These are phyloP conservation scores for Lepiota brunneoincarnata DNA, from an alignment of 768 basidiomycete species.

Conservation along the genomic window DNA sequence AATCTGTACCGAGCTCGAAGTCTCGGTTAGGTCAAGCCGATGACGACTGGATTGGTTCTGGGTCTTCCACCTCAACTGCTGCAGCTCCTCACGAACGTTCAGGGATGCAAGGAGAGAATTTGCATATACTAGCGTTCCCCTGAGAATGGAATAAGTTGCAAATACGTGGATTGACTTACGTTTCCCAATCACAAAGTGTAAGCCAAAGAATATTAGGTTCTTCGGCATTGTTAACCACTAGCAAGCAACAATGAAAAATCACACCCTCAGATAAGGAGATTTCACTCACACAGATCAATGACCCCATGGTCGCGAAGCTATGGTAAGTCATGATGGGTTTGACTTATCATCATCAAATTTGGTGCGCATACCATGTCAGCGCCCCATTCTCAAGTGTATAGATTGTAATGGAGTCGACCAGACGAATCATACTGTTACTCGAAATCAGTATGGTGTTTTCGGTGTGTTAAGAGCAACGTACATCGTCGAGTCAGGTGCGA, in stretches of 20 bases:
- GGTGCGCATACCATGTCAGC: conserved; percentile 38
- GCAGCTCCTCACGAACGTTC: conserved; percentile 7
- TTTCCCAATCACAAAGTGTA: conserved; percentile 48
- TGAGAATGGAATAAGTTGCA: neutral
- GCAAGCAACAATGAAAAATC: no score
- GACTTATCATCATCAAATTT: neutral
- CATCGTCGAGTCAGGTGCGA: conserved; percentile 30
- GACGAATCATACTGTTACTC: conserved; percentile 37
- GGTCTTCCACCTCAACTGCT: conserved; percentile 4
- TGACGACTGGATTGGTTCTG: neutral
- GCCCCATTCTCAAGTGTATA: conserved; percentile 55
- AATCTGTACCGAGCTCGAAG: neutral
- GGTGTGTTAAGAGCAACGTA: neutral
- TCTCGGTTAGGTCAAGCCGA: neutral
- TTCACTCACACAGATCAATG: conserved; percentile 38
- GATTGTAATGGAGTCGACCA: conserved; percentile 45
- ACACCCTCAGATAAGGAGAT: neutral
- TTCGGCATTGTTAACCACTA: conserved; percentile 43
- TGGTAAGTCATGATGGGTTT: neutral
- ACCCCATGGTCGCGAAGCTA: conserved; percentile 39
- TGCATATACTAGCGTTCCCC: conserved; percentile 28
- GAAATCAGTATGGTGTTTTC: neutral
- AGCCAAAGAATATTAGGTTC: conserved; percentile 41
- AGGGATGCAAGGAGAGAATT: conserved; percentile 32
- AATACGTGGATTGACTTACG: conserved; percentile 23